Evolutionary conservation across 2,329 filamentous ascomycete genomes (phyloP), one percentile per base, ranked within the genome.

Genomic region (Exophiala mesophila): DNA sequence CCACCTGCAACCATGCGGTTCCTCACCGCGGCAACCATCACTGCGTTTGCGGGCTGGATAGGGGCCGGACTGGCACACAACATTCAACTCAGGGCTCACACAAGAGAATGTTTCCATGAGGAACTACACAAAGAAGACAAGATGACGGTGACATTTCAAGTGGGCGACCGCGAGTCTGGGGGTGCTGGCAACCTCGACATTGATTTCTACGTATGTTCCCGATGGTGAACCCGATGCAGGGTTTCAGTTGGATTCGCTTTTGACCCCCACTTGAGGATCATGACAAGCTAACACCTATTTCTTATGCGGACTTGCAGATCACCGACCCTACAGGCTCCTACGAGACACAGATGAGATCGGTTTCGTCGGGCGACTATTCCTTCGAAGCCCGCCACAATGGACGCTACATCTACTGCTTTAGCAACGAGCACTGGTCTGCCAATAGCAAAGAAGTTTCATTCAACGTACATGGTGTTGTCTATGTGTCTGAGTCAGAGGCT

Each of bases 141-240:
- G 68, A 98, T 98, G 92, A 96, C 88, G 6, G 89, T 98, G 47
- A 94, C 89, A 20, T 98, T 94, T 76, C 92, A 97, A 72, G 90
- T 97, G 45, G 92, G 92, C 62, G 92, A 98, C 65, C 76, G 90
- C 55, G 92, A 98, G 65, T 96, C 95, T 68, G 90, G 90, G 38
- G 86, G 85, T 39, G 89, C 88, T 44, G 90, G 90, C 23, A 97
- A 96, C 62, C 73, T 98, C 47, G 89, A 97, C 57, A 84, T 98
- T 61, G 92, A 98, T 67, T 98, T 98, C 65, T 97, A 88, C 88
- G 92, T 97, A 80, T 55, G 80, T 55, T n/a, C 9, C 12, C 23
- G 7, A n/a, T n/a, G n/a, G n/a, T n/a, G n/a, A n/a, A n/a, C n/a
- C n/a, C 32, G n/a, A 34, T 33, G 23, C 21, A 19, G 9, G n/a